Evolutionary conservation across 805 yeast genomes (phyloP), one percentile per base, ranked within the genome.

Genomic region (Saccharomyces jurei): DNA sequence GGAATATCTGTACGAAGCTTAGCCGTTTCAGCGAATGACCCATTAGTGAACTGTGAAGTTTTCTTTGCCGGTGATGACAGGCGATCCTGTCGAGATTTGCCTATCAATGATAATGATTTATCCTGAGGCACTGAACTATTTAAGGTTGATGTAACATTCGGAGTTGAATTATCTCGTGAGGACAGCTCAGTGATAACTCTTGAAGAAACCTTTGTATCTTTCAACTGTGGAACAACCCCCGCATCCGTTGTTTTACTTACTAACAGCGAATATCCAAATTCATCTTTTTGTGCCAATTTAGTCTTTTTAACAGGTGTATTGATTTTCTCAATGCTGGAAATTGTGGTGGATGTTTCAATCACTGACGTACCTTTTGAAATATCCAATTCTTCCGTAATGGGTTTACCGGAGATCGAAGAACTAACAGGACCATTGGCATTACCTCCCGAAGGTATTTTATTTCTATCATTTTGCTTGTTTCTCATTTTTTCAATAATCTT

Each of bases 401-500:
- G 2, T n/a, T 52, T n/a, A 13, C 30, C 8, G 6, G 6, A 51
- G 6, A 8, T 26, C 44, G 49, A 21, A n/a, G 10, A 4, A n/a
- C 25, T 21, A 21, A n/a, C 44, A 21, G 22, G 25, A 6, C 11
- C 4, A 46, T 10, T 6, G 11, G 22, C 31, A n/a, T 11, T 22
- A 4, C n/a, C 2, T 3, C 30, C 31, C 31, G n/a, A 9, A 14
- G 21, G 4, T 46, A 11, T 8, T 21, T 22, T 46, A 17, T 46
- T 5, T n/a, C n/a, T 46, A 27, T 13, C 72, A 57, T 21, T 22
- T 36, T n/a, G 8, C 44, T 36, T 11, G 17, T 17, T 36, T 36
- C 52, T 59, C 3, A 78, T 69, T 62, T 79, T 82, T 64, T 81
- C 83, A 1, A 87, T 78, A 73, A 85, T 84, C 67, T 81, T 81